Base-by-base conservation (phyloP, 108 stramenopile species). In the Skeletonema grethae region DNA sequence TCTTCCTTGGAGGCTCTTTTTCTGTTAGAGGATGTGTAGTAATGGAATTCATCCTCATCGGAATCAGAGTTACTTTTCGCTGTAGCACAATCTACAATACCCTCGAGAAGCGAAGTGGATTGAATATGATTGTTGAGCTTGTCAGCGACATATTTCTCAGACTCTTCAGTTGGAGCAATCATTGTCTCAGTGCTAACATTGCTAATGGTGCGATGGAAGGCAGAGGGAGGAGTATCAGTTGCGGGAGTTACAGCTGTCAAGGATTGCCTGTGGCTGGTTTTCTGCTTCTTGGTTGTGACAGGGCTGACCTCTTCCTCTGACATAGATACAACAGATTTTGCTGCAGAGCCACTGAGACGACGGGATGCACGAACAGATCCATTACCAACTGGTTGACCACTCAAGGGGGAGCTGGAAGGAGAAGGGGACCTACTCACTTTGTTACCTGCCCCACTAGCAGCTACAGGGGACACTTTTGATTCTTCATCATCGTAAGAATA, bases 371-470 rank as follows among this genome's bases (percentile, higher is more conserved):
- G 35, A 45, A 64, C 45, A 31, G 69, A 70, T 58, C 57, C 76
- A 45, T 41, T 77, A 39, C 76, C 76, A 13, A 55, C 50, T 29
- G 69, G 63, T 32, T 24, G 38, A 66, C 45, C 55, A 46, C 57
- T n/a, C 39, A 58, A 15, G 4, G 67, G 50, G 28, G 61, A 56
- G 46, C 34, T 39, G 11, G 68, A 39, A 32, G 76, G 76, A 1
- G 76, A 77, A 20, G 76, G 76, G 25, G 76, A 77, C 34, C 76
- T 48, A 59, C 76, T 77, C 35, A 77, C 68, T 77, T 77, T 68
- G 18, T n/a, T 38, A 36, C 60, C 30, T 12, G 66, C 39, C 20
- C 55, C 30, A 20, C 60, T 36, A 11, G 66, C 45, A 11, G 66
- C 45, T 4, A 38, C 30, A 62, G 61, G n/a, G 7, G 48, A 35